Evolutionary conservation across 2,329 filamentous ascomycete genomes (phyloP).

Genomic region (Capronia americana): DNA sequence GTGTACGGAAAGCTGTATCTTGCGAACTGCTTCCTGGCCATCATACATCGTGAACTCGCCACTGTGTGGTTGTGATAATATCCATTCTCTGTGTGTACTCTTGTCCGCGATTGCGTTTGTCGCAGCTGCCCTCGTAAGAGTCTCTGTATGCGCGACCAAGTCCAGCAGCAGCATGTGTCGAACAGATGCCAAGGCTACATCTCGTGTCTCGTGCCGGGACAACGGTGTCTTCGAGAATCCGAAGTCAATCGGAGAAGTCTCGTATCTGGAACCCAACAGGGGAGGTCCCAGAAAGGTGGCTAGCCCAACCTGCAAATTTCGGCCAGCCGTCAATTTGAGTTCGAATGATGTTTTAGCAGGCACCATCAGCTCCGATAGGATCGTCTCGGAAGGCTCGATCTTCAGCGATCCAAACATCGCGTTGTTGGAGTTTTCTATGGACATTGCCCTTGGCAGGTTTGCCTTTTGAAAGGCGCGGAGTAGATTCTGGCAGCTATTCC

Average conservation of each 20-base stretch:
- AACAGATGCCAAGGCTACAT: constrained; percentile 20
- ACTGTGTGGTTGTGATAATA: constrained; percentile 27
- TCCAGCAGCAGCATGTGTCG: constrained; percentile 25
- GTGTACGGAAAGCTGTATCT: constrained; percentile 28
- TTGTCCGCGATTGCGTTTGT: not conserved
- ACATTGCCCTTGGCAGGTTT: constrained; percentile 26
- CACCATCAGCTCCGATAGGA: constrained; percentile 28
- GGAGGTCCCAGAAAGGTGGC: constrained; percentile 36
- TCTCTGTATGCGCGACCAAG: constrained; percentile 24
- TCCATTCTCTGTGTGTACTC: constrained; percentile 14
- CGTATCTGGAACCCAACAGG: constrained; percentile 35
- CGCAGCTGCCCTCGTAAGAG: constrained; percentile 7
- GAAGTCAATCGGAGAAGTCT: constrained; percentile 32
- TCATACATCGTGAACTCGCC: constrained; percentile 29
- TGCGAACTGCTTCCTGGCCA: constrained; percentile 24
- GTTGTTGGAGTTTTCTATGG: constrained; percentile 15
- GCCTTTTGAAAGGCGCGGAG: constrained; percentile 29
- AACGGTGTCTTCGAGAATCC: constrained; percentile 25
- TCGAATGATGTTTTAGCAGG: constrained; percentile 30
- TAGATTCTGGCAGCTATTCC: constrained; percentile 45
- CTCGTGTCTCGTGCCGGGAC: constrained; percentile 27
- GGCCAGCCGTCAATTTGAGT: constrained; percentile 28
- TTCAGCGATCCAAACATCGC: constrained; percentile 16
- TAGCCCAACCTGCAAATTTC: constrained; percentile 27
- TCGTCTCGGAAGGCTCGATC: constrained; percentile 16